Evolutionary conservation across 345 rosid species (phyloP).

Genomic region (Triadica sebifera): DNA sequence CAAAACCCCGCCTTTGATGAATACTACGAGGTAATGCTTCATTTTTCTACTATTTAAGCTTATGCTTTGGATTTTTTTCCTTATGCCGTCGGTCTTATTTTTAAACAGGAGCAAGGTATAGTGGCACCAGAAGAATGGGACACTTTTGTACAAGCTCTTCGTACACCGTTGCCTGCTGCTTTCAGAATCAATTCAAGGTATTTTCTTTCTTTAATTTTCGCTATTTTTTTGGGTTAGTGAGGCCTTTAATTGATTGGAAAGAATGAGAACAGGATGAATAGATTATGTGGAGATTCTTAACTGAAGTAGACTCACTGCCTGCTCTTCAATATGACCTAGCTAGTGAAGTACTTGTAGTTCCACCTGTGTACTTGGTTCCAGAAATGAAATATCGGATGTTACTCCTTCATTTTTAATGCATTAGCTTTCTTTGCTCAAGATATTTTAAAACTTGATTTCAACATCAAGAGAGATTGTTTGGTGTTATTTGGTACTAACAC

Average conservation of each 20-base stretch:
- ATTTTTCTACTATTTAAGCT: background rate
- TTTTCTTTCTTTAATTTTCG: background rate
- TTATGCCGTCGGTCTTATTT: background rate
- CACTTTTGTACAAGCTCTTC: conserved; percentile 60
- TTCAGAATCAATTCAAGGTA: conserved; percentile 92
- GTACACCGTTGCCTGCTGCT: conserved; percentile 91
- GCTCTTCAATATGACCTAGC: background rate
- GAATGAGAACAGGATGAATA: background rate
- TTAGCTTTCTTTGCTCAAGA: background rate
- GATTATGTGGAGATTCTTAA: background rate
- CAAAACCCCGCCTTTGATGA: conserved; percentile 74
- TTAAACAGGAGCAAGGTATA: conserved; percentile 83
- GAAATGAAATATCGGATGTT: background rate
- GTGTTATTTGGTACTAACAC: background rate
- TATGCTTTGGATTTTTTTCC: background rate
- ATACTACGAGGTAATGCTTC: conserved; percentile 64
- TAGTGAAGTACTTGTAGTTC: too few relatives aligned
- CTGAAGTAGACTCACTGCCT: background rate
- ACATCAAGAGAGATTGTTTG: background rate
- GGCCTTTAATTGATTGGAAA: background rate
- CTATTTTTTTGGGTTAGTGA: background rate
- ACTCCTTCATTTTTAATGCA: background rate
- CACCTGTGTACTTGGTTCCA: background rate
- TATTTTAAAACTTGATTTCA: background rate
- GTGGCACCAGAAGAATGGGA: conserved; percentile 83